Evolutionary conservation across 2,329 filamentous ascomycete genomes (phyloP).

Genomic region (Fusarium austroafricanum): DNA sequence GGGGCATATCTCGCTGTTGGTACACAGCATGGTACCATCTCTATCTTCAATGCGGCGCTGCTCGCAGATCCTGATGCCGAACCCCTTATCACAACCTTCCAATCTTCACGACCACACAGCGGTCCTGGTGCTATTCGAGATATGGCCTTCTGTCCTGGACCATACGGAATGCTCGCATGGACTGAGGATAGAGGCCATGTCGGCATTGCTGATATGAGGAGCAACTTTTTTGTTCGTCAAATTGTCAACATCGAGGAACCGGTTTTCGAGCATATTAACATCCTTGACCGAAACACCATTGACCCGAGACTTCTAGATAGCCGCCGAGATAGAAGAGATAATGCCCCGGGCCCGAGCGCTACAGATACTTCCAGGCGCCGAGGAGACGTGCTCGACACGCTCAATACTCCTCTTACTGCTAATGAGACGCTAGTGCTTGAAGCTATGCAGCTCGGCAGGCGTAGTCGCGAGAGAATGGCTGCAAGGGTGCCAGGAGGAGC

Average conservation of each 20-base stretch:
- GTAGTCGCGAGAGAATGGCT: slow-evolving; percentile 59
- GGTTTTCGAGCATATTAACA: slow-evolving; percentile 66
- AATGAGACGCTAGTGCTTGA: slow-evolving; percentile 69
- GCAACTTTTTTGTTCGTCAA: slow-evolving; percentile 74
- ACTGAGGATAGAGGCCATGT: slow-evolving; percentile 86
- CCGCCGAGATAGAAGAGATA: slow-evolving; percentile 56
- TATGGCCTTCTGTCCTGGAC: slow-evolving; percentile 91
- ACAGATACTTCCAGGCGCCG: slow-evolving; percentile 40
- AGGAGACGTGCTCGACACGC: slow-evolving; percentile 54
- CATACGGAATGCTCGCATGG: slow-evolving; percentile 93
- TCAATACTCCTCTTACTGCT: slow-evolving; percentile 63
- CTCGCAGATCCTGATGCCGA: slow-evolving; percentile 61
- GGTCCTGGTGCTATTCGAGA: slow-evolving; percentile 84
- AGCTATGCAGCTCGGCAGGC: slow-evolving; percentile 65
- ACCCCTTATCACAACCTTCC: slow-evolving; percentile 79
- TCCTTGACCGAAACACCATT: slow-evolving; percentile 67
- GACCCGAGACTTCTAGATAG: slow-evolving; percentile 64
- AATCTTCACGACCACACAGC: slow-evolving; percentile 78
- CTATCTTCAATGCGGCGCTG: slow-evolving; percentile 72
- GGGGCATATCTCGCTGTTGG: slow-evolving; percentile 79
- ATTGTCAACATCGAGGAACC: slow-evolving; percentile 73
- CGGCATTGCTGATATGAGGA: slow-evolving; percentile 78
- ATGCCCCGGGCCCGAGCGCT: slow-evolving; percentile 5
- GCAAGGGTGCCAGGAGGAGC: slow-evolving; percentile 38
- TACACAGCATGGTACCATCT: slow-evolving; percentile 84